These are phyloP conservation scores for Ustilago trichophora DNA, from an alignment of 1,284 basidiomycete species.

Conservation along the genomic window DNA sequence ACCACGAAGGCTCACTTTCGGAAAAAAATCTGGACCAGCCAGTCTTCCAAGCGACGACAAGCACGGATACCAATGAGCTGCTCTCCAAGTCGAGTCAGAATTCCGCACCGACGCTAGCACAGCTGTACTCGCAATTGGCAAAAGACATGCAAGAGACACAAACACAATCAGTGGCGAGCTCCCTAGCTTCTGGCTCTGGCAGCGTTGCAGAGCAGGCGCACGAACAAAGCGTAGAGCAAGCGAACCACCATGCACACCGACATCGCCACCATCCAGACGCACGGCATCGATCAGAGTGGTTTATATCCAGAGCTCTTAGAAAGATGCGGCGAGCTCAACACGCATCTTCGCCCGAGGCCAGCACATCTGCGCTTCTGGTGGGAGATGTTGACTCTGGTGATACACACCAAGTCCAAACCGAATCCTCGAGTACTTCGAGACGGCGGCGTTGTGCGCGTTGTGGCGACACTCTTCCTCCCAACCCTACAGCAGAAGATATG, in stretches of 20 bases:
- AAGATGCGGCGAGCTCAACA: conserved; percentile 11
- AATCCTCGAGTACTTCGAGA: background rate
- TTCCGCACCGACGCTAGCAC: conserved; percentile 2
- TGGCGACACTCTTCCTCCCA: conserved; percentile 16
- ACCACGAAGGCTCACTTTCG: background rate
- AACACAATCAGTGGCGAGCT: background rate
- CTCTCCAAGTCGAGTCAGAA: background rate
- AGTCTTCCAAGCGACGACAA: too few species aligned
- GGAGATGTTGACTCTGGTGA: background rate
- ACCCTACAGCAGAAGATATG: conserved; percentile 19
- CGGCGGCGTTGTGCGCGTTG: conserved; percentile 16
- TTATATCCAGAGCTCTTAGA: conserved; percentile 21
- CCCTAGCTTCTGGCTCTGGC: background rate
- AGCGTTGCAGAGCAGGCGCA: background rate
- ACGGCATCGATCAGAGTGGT: conserved; percentile 26
- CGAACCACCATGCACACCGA: conserved; percentile 9
- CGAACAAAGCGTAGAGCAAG: background rate
- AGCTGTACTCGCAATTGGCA: conserved; percentile 28
- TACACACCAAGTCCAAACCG: background rate
- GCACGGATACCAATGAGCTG: background rate
- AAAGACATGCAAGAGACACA: conserved; percentile 1
- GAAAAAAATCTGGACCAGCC: background rate
- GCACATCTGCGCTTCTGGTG: background rate
- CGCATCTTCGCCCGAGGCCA: background rate
- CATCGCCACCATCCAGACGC: conserved; percentile 16